Evolutionary conservation across 2,329 filamentous ascomycete genomes (phyloP).

Genomic region (Aspergillus pseudoterreus): DNA sequence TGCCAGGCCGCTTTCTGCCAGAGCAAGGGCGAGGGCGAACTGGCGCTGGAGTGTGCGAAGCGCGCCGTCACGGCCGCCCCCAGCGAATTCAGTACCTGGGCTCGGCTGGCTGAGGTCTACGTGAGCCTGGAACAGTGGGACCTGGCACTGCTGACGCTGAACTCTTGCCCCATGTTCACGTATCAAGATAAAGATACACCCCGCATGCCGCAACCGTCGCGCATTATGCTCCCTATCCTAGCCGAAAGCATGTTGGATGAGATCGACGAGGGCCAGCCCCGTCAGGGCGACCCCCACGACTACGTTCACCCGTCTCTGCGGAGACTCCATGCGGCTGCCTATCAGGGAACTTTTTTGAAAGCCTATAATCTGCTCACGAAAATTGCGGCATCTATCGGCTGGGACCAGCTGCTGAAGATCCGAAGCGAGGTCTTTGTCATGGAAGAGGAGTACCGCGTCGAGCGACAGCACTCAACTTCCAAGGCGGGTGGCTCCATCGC

Average conservation of each 20-base stretch:
- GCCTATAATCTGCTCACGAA: constrained; percentile 93
- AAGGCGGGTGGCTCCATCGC: constrained; percentile 23
- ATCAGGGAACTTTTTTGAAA: constrained; percentile 93
- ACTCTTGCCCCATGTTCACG: constrained; percentile 99
- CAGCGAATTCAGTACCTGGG: constrained; percentile 97
- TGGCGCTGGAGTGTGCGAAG: constrained; percentile 91
- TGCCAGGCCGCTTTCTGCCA: constrained; percentile 90
- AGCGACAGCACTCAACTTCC: constrained; percentile 46
- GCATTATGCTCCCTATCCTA: constrained; percentile 81
- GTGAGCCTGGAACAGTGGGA: constrained; percentile 95
- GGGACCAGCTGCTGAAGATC: constrained; percentile 93
- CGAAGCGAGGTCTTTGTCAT: constrained; percentile 98
- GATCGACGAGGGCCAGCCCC: constrained; percentile 80
- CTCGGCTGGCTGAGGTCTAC: constrained; percentile 87
- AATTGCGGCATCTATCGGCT: constrained; percentile 93
- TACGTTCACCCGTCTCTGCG: constrained; percentile 82
- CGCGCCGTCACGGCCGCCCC: constrained; percentile 91
- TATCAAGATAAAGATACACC: constrained; percentile 98
- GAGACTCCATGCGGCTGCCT: constrained; percentile 80
- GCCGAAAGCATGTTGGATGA: constrained; percentile 89
- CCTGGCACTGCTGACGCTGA: constrained; percentile 86
- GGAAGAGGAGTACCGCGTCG: constrained; percentile 96
- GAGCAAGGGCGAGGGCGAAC: constrained; percentile 78
- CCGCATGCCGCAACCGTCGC: constrained; percentile 86
- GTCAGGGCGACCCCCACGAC: constrained; percentile 72